Evolutionary conservation across 2,329 filamentous ascomycete genomes (phyloP).

Genomic region (Microsporum canis): DNA sequence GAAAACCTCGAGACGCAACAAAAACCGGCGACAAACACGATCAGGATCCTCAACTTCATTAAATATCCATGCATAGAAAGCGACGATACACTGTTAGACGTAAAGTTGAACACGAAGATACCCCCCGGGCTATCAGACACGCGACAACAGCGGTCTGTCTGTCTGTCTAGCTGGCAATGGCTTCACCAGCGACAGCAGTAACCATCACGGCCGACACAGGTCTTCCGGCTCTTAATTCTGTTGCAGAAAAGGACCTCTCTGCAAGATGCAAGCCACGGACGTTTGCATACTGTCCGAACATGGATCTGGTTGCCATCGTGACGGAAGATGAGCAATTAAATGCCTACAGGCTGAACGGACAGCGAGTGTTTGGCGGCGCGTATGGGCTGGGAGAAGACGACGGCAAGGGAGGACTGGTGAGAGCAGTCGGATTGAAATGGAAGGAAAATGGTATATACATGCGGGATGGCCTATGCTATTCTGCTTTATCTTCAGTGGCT

Average conservation of each 20-base stretch:
- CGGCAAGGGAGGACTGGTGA: slow-evolving; percentile 22
- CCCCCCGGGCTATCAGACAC: neutral
- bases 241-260: slow-evolving; percentile 32
- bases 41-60: neutral
- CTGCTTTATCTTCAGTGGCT: neutral
- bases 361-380: slow-evolving; percentile 49
- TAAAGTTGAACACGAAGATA: neutral
- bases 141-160: neutral
- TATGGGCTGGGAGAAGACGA: slow-evolving; percentile 25
- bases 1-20: neutral
- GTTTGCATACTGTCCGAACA: slow-evolving; percentile 67
- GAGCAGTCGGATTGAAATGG: slow-evolving; percentile 41
- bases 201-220: neutral
- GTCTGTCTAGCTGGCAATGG: neutral
- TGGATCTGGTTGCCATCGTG: slow-evolving; percentile 68
- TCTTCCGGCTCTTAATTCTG: slow-evolving; percentile 21
- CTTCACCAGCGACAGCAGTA: neutral
- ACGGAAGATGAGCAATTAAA: slow-evolving; percentile 57
- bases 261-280: slow-evolving; percentile 37
- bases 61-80: neutral
- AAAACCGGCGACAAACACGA: neutral
- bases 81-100: neutral
- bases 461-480: neutral
- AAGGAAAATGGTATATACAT: slow-evolving; percentile 50
- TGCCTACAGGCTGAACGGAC: slow-evolving; percentile 67